These are phyloP conservation scores for Lecanicillium sp. DNA, from an alignment of 2,329 filamentous ascomycete species.

Conservation along the genomic window DNA sequence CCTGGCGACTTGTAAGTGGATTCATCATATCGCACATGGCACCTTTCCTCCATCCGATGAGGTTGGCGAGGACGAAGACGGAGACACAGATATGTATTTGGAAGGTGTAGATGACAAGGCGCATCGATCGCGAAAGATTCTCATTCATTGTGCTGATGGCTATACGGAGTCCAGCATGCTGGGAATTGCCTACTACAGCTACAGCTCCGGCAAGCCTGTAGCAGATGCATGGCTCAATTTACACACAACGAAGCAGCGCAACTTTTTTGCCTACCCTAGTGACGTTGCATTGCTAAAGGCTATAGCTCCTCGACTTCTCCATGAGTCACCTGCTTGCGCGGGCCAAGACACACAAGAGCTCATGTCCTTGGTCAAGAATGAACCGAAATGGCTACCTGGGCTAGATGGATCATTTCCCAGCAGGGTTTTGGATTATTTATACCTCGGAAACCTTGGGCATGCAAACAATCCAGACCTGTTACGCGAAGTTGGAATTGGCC, in stretches of 20 bases:
- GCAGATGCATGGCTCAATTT: constrained; percentile 82
- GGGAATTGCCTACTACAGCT: constrained; percentile 87
- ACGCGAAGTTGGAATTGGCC: constrained; percentile 69
- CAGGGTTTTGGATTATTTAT: constrained; percentile 86
- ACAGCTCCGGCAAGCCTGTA: constrained; percentile 70
- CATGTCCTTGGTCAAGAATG: constrained; percentile 41
- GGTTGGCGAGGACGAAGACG: constrained; percentile 15
- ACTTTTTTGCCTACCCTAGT: constrained; percentile 92
- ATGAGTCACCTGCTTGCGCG: constrained; percentile 52
- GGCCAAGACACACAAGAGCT: constrained; percentile 45
- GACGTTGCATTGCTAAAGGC: constrained; percentile 76
- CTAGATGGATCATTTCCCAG: constrained; percentile 90
- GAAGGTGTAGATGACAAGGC: constrained; percentile 12
- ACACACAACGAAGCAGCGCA: constrained; percentile 71
- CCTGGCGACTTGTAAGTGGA: constrained; percentile 81
- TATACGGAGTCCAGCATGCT: constrained; percentile 93
- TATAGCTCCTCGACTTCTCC: constrained; percentile 67
- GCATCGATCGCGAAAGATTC: constrained; percentile 53
- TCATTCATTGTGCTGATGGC: constrained; percentile 91
- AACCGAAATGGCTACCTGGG: constrained; percentile 72
- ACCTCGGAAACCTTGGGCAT: constrained; percentile 85
- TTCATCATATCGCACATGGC: constrained; percentile 73
- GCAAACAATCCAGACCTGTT: constrained; percentile 89
- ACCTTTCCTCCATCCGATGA: constrained; percentile 28
- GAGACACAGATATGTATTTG: constrained; percentile 16